phyloP scores from a whole-genome alignment of 2,329 filamentous ascomycete genomes.

The Fusarium haematococcum region DNA sequence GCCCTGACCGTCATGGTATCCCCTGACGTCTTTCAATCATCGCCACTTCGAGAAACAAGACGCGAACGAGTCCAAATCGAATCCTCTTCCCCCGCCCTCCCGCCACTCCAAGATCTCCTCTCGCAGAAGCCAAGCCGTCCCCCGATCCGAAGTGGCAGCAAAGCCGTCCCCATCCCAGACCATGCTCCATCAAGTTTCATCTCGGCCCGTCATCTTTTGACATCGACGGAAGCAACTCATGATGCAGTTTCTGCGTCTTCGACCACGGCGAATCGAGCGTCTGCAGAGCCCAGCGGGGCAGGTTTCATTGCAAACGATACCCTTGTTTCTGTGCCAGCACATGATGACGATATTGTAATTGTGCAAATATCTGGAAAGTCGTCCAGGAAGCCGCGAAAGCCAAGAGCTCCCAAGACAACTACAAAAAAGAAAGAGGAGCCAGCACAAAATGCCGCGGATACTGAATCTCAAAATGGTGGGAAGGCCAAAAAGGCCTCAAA shows the following conservation, averaged over 20 bases:
- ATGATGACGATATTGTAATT: slow-evolving; percentile 35
- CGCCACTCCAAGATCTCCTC: slow-evolving; percentile 62
- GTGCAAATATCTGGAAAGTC: slow-evolving; percentile 37
- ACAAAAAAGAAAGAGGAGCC: slow-evolving; percentile 18
- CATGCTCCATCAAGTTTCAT: slow-evolving; percentile 54
- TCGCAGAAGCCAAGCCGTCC: slow-evolving; percentile 50
- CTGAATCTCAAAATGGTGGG: neutral
- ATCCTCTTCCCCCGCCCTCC: slow-evolving; percentile 68
- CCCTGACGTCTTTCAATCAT: slow-evolving; percentile 48
- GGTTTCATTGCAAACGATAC: neutral
- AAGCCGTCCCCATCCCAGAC: slow-evolving; percentile 52
- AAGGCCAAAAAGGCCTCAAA: neutral
- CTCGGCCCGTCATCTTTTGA: slow-evolving; percentile 55
- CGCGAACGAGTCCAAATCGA: slow-evolving; percentile 46
- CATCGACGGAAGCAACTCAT: slow-evolving; percentile 45
- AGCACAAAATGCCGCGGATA: slow-evolving; percentile 1
- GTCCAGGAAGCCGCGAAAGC: slow-evolving; percentile 32
- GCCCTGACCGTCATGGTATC: slow-evolving; percentile 48
- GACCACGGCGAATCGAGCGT: neutral
- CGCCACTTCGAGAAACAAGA: slow-evolving; percentile 47
- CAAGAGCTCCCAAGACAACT: slow-evolving; percentile 28
- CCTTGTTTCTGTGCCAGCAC: neutral
- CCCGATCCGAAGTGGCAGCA: slow-evolving; percentile 51
- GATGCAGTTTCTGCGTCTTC: slow-evolving; percentile 3
- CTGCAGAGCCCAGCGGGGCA: neutral